These are phyloP conservation scores for Ustilago trichophora DNA, from an alignment of 1,284 basidiomycete species.

Conservation along the genomic window DNA sequence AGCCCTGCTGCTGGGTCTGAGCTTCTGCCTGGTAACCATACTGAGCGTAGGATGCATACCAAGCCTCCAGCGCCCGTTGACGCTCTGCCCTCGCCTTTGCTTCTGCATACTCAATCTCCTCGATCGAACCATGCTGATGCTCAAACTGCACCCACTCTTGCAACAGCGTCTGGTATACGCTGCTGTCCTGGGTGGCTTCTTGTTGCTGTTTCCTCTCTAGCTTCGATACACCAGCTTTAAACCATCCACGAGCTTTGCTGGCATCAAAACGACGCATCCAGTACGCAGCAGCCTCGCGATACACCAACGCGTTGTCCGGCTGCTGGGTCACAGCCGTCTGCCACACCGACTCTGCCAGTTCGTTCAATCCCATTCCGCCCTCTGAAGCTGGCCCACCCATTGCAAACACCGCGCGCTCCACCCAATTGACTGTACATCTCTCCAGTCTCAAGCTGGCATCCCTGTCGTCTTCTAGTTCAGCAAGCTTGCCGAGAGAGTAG, in stretches of 20 bases:
- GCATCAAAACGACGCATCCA: constrained; percentile 47
- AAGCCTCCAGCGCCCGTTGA: constrained; percentile 71
- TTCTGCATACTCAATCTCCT: constrained; percentile 75
- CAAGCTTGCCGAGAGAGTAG: constrained; percentile 36
- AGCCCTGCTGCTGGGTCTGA: constrained; percentile 1
- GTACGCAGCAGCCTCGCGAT: constrained; percentile 48
- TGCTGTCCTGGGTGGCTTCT: not conserved
- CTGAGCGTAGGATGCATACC: constrained; percentile 40
- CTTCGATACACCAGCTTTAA: constrained; percentile 39
- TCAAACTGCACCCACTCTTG: constrained; percentile 88
- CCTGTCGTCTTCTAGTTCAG: constrained; percentile 14
- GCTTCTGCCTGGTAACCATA: constrained; percentile 72
- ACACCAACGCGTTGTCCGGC: constrained; percentile 40
- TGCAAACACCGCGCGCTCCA: constrained; percentile 41
- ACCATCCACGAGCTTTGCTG: constrained; percentile 50
- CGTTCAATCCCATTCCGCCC: constrained; percentile 41
- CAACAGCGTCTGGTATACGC: constrained; percentile 75
- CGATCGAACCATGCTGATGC: constrained; percentile 78
- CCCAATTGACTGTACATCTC: constrained; percentile 54
- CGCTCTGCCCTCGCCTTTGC: constrained; percentile 66
- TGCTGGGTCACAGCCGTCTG: constrained; percentile 47
- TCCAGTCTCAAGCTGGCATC: constrained; percentile 41
- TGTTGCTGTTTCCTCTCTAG: constrained; percentile 20
- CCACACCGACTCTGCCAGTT: constrained; percentile 59
- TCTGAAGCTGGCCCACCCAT: constrained; percentile 44